These are phyloP conservation scores for Penicillium digitatum DNA, from an alignment of 2,329 filamentous ascomycete species.

Conservation along the genomic window DNA sequence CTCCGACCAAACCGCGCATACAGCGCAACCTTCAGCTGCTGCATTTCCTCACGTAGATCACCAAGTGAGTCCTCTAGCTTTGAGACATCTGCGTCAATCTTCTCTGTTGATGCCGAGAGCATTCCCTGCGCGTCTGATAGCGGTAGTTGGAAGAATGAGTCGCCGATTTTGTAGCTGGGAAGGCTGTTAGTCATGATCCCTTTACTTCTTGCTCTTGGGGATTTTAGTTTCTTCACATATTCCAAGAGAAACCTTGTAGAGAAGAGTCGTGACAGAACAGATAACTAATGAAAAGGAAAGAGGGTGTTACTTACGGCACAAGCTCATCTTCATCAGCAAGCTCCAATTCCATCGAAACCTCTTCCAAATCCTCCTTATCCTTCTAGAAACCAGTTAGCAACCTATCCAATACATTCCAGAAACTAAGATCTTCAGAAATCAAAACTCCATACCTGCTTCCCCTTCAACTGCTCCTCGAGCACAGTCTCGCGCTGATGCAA, in stretches of 20 bases:
- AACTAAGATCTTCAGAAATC: neutral
- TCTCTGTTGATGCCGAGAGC: slow-evolving; percentile 65
- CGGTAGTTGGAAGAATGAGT: slow-evolving; percentile 85
- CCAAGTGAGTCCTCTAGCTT: slow-evolving; percentile 72
- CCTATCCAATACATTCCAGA: neutral
- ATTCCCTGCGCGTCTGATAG: slow-evolving; percentile 83
- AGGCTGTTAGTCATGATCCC: slow-evolving; percentile 5
- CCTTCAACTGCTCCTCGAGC: slow-evolving; percentile 74
- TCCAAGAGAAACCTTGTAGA: neutral
- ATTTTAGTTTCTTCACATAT: neutral
- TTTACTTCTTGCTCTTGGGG: neutral
- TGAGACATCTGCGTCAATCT: slow-evolving; percentile 72
- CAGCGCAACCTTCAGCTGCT: slow-evolving; percentile 80
- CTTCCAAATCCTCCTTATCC: slow-evolving; percentile 96
- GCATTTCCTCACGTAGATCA: slow-evolving; percentile 78
- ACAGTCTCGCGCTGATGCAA: slow-evolving; percentile 80
- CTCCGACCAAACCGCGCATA: slow-evolving; percentile 94
- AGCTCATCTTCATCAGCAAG: slow-evolving; percentile 92
- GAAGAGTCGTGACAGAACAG: neutral
- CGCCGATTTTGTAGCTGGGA: slow-evolving; percentile 87
- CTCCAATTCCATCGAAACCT: slow-evolving; percentile 85
- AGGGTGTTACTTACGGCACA: slow-evolving; percentile 67
- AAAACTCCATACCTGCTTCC: slow-evolving; percentile 58
- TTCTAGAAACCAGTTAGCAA: slow-evolving; percentile 57
- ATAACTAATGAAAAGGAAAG: neutral